Evolutionary conservation across 1,139 yeast species (phyloP), one percentile per base, ranked within the genome.

Genomic region (Chernovozyma sophiae-reginae): DNA sequence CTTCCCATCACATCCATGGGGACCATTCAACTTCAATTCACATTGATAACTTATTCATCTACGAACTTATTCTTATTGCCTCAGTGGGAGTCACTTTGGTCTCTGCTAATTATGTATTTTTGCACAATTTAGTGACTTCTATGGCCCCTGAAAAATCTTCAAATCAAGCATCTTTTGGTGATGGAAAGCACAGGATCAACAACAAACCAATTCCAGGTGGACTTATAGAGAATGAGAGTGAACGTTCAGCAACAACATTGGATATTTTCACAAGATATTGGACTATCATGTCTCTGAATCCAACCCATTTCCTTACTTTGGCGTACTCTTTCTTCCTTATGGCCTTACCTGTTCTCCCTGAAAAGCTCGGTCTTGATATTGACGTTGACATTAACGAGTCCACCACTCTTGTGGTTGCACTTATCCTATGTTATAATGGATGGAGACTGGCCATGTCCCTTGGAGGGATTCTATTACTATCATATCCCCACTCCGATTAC

Each of bases 251-350:
- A 7, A 7, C 27, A 6, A 13, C 14, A 7, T 25, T 25, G 27
- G 15, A 25, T 5, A 13, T 13, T 6, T 6, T 28, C 6, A 19
- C 31, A 5, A 6, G 16, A 6, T 34, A 34, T n/a, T 31, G 11
- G 20, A 12, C 12, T n/a, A 40, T 43, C 8, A 47, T 55, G 44
- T 49, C 72, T 33, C 72, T 69, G 39, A 77, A 75, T 48, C 87
- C 90, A 2, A 77, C 86, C 0, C 81, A 80, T 47, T 52, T 78
- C 27, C 63, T 83, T 36, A 83, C 95, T 0, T 54, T 83, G 23
- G 47, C 73, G 2, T 82, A 81, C 49, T 65, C 86, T 0, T 23
- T 48, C 3, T 69, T 59, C 37, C 51, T 71, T 14, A 48, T 61
- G 35, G 33, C 57, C 1, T 49, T 58, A 7, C 75, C 76, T 1